Evolutionary conservation across 1,284 basidiomycete species (phyloP).

Genomic region (Cystobasidium pallidum): DNA sequence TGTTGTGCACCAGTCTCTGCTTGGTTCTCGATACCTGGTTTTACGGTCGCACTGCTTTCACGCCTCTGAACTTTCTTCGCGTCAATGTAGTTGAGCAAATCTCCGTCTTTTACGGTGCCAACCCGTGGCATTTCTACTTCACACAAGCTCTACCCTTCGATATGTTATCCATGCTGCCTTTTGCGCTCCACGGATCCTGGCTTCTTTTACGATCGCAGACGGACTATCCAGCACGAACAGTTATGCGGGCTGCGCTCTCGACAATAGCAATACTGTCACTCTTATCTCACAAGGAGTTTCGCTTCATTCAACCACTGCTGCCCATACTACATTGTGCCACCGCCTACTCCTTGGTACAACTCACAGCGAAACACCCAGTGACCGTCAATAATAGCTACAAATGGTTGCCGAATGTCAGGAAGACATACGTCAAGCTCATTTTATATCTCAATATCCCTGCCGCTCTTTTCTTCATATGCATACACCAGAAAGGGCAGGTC

Average conservation of each 20-base stretch:
- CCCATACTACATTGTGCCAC: slow-evolving; percentile 83
- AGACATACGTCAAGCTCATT: slow-evolving; percentile 59
- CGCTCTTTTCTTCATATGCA: slow-evolving; percentile 66
- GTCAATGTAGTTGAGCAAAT: slow-evolving; percentile 75
- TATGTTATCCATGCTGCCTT: slow-evolving; percentile 72
- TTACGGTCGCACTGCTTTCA: slow-evolving; percentile 70
- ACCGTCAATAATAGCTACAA: not conserved
- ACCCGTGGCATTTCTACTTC: slow-evolving; percentile 85
- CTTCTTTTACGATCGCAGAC: not conserved
- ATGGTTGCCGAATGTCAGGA: slow-evolving; percentile 55
- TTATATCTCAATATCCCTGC: slow-evolving; percentile 64
- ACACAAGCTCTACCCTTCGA: slow-evolving; percentile 83
- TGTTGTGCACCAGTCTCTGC: slow-evolving; percentile 18
- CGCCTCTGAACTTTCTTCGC: slow-evolving; percentile 76
- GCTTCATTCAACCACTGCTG: slow-evolving; percentile 89
- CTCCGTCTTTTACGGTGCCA: slow-evolving; percentile 91
- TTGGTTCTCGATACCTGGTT: slow-evolving; percentile 69
- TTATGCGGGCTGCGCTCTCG: slow-evolving; percentile 2
- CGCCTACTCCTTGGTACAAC: slow-evolving; percentile 66
- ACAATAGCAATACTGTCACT: slow-evolving; percentile 72
- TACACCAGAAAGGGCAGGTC: slow-evolving; percentile 78
- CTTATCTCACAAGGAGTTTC: slow-evolving; percentile 91
- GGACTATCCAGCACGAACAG: not conserved
- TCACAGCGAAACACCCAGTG: not conserved
- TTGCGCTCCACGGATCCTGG: slow-evolving; percentile 65